Evolutionary conservation across 2,329 filamentous ascomycete genomes (phyloP).

Genomic region (Beauveria sp.): DNA sequence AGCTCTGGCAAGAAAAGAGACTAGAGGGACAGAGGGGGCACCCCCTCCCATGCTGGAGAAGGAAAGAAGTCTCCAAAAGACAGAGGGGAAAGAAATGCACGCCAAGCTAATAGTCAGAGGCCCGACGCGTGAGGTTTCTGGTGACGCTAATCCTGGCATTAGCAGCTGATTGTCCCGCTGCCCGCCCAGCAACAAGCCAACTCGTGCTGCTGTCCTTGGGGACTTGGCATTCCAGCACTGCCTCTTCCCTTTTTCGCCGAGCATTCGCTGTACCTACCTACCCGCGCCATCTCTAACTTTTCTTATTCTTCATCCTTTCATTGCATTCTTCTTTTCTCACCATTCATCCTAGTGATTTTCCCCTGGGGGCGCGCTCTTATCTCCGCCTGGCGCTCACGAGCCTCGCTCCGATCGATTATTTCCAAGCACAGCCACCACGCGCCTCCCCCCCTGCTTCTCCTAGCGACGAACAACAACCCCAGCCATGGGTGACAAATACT

Average conservation of each 20-base stretch:
- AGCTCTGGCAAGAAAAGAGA: too few relatives aligned
- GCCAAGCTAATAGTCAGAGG: slow-evolving; percentile 4
- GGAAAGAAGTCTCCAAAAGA: too few relatives aligned
- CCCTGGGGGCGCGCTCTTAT: neutral
- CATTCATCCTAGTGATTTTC: neutral
- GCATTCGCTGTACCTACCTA: neutral
- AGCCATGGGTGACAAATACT: slow-evolving; percentile 29
- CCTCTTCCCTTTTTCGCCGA: neutral
- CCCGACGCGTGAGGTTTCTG: neutral
- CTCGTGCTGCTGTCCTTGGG: neutral
- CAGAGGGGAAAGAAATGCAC: neutral
- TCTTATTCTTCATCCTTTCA: neutral
- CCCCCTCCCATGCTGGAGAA: neutral
- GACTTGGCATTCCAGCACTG: slow-evolving; percentile 12
- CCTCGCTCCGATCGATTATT: neutral
- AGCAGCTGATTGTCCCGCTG: neutral
- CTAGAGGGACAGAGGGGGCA: neutral
- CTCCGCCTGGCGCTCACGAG: neutral
- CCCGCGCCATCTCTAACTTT: neutral
- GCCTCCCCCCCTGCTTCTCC: neutral
- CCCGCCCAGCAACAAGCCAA: slow-evolving; percentile 7
- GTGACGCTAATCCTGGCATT: slow-evolving; percentile 2
- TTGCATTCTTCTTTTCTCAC: neutral
- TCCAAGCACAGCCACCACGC: neutral
- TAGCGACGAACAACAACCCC: neutral